Conservation (phyloP, 805 yeast genomes). For the Lipomyces orientalis region DNA sequence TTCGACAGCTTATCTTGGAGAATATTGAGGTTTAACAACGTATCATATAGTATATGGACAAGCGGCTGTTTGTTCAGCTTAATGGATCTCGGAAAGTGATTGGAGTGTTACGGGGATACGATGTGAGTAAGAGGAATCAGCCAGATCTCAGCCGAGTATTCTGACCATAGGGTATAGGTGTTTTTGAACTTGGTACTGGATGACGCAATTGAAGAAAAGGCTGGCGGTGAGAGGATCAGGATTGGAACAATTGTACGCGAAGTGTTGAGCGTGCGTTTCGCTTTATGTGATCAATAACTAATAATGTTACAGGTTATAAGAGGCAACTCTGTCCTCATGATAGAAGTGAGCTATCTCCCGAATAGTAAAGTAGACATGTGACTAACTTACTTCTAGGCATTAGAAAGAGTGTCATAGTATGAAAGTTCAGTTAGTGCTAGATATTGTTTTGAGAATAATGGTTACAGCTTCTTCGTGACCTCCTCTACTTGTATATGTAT, state of each 20-base stretch:
- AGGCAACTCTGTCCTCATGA: slow-evolving; percentile 77
- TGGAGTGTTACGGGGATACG: slow-evolving; percentile 88
- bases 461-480: neutral
- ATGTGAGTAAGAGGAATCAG: slow-evolving; percentile 51
- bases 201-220: slow-evolving; percentile 67
- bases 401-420: slow-evolving; percentile 22
- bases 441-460: neutral
- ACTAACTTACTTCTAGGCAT: slow-evolving; percentile 15
- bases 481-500: neutral
- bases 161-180: slow-evolving; percentile 45
- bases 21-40: neutral
- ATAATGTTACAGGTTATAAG: slow-evolving; percentile 53
- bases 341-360: slow-evolving; percentile 54
- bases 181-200: slow-evolving; percentile 74
- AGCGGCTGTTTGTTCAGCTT: slow-evolving; percentile 71
- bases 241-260: slow-evolving; percentile 66
- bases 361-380: neutral
- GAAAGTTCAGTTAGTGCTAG: neutral
- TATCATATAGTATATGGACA: slow-evolving; percentile 70
- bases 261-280: slow-evolving; percentile 17
- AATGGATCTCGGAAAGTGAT: slow-evolving; percentile 78
- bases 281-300: neutral
- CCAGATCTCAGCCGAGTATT: slow-evolving; percentile 4
- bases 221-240: slow-evolving; percentile 56
- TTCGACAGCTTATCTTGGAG: neutral